Percentiles rank a stretch among this genome's conserved stretches.
Conservation (phyloP, 2,329 filamentous ascomycete species). For the Didymella exigua region DNA sequence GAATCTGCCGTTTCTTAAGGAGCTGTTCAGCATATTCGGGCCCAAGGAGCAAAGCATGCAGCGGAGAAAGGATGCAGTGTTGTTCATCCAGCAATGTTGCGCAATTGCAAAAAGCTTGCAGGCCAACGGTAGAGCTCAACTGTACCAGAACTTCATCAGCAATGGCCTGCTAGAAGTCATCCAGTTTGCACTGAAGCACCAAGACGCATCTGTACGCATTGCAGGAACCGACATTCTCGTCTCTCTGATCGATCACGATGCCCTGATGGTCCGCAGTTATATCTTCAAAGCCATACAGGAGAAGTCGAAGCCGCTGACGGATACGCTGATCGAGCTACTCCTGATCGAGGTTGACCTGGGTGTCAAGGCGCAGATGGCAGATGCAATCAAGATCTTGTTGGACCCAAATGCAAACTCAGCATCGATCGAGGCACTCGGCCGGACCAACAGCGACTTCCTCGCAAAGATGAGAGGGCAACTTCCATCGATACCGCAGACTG, state of each 20-base stretch:
- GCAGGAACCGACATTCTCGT: conserved; percentile 94
- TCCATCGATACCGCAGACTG: conserved; percentile 70
- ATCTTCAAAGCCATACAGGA: conserved; percentile 92
- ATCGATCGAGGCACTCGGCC: conserved; percentile 64
- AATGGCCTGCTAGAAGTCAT: conserved; percentile 89
- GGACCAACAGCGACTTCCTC: conserved; percentile 70
- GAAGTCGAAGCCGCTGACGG: conserved; percentile 82
- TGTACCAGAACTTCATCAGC: conserved; percentile 89
- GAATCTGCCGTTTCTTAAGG: conserved; percentile 77
- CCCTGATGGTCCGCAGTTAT: conserved; percentile 89
- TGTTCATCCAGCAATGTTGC: conserved; percentile 97
- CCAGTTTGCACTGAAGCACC: conserved; percentile 85
- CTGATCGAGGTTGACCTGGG: conserved; percentile 91
- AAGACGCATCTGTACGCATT: conserved; percentile 82
- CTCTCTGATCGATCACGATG: conserved; percentile 93
- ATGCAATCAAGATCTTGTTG: conserved; percentile 91
- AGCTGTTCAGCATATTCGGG: conserved; percentile 86
- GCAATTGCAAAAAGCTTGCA: conserved; percentile 94
- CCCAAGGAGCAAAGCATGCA: conserved; percentile 66
- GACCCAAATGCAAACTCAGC: conserved; percentile 70
- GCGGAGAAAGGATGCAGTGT: conserved; percentile 89
- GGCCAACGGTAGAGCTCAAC: conserved; percentile 74
- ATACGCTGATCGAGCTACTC: conserved; percentile 89
- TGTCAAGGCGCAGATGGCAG: conserved; percentile 92
- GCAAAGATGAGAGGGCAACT: conserved; percentile 63